phyloP scores from a whole-genome alignment of 805 yeast species.

The Candida chauliodis region DNA sequence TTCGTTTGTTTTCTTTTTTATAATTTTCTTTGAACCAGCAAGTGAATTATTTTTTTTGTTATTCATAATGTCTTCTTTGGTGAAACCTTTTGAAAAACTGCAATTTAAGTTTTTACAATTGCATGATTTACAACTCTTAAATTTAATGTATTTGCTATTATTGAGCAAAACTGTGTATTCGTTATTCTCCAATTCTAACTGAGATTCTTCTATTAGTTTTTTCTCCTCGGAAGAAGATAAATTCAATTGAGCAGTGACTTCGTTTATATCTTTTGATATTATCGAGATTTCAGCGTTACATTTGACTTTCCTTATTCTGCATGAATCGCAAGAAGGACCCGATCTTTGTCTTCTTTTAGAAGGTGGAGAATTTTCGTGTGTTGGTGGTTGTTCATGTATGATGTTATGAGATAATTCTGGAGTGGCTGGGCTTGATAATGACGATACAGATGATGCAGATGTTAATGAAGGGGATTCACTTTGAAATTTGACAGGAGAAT shows the following conservation, averaged over 20 bases:
- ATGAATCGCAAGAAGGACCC: conserved; percentile 74
- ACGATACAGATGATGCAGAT: conserved; percentile 9
- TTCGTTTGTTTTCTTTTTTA: conserved; percentile 12
- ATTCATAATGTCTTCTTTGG: conserved; percentile 53
- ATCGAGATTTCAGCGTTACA: conserved; percentile 64
- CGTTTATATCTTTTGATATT: conserved; percentile 18
- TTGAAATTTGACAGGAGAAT: not conserved
- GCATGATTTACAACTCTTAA: conserved; percentile 56
- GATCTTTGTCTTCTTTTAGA: conserved; percentile 54
- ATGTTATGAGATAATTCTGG: conserved; percentile 1
- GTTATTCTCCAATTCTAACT: not conserved
- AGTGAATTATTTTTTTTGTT: conserved; percentile 21
- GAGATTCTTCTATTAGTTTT: not conserved
- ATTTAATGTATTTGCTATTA: conserved; percentile 41
- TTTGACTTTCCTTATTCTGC: conserved; percentile 66
- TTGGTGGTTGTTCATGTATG: not conserved
- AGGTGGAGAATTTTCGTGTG: conserved; percentile 3
- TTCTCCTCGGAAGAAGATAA: conserved; percentile 2
- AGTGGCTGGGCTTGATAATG: conserved; percentile 8
- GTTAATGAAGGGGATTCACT: conserved; percentile 8
- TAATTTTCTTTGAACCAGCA: conserved; percentile 8
- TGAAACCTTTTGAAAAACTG: conserved; percentile 60
- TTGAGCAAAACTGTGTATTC: not conserved
- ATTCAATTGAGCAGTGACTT: not conserved
- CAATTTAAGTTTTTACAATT: conserved; percentile 44